A percentile compares a stretch with the other conserved stretches of the same genome.
These are phyloP conservation scores for Nakazawaea siamensis DNA, from an alignment of 805 yeast genomes.

Conservation along the genomic window DNA sequence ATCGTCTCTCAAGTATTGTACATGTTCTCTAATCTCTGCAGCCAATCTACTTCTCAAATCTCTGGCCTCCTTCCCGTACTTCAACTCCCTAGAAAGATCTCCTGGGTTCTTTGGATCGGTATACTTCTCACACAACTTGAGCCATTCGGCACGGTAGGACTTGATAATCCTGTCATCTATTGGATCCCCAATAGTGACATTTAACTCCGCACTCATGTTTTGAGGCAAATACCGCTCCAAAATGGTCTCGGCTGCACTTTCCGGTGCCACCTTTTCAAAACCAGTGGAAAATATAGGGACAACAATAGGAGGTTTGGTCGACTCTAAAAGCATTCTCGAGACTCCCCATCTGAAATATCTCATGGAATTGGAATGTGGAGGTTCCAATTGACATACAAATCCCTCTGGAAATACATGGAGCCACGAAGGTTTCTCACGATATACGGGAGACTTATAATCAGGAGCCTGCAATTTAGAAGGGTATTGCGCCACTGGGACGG, in stretches of 20 bases:
- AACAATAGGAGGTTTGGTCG: constrained; percentile 76
- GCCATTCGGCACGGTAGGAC: constrained; percentile 64
- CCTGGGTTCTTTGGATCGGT: constrained; percentile 40
- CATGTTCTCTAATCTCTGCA: constrained; percentile 53
- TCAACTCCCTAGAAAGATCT: constrained; percentile 57
- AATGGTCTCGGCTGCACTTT: constrained; percentile 48
- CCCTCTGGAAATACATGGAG: constrained; percentile 95
- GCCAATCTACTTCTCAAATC: constrained; percentile 66
- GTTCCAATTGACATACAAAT: constrained; percentile 75
- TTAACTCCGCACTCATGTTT: constrained; percentile 59
- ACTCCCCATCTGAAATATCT: constrained; percentile 96
- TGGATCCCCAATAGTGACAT: constrained; percentile 65
- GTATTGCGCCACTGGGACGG: constrained; percentile 8
- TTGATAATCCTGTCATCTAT: constrained; percentile 53
- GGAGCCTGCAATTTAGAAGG: constrained; percentile 19
- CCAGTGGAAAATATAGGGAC: constrained; percentile 85
- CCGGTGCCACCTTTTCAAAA: constrained; percentile 82
- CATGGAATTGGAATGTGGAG: constrained; percentile 81
- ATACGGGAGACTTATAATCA: constrained; percentile 43
- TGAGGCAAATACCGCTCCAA: constrained; percentile 52
- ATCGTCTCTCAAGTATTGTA: constrained; percentile 38
- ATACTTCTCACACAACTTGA: constrained; percentile 45
- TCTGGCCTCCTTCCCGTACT: constrained; percentile 55
- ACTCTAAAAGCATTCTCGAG: constrained; percentile 72
- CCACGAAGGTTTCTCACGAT: constrained; percentile 71